Evolutionary conservation across 495 filamentous ascomycete species (phyloP).

Genomic region (Penicillium maclennaniae): DNA sequence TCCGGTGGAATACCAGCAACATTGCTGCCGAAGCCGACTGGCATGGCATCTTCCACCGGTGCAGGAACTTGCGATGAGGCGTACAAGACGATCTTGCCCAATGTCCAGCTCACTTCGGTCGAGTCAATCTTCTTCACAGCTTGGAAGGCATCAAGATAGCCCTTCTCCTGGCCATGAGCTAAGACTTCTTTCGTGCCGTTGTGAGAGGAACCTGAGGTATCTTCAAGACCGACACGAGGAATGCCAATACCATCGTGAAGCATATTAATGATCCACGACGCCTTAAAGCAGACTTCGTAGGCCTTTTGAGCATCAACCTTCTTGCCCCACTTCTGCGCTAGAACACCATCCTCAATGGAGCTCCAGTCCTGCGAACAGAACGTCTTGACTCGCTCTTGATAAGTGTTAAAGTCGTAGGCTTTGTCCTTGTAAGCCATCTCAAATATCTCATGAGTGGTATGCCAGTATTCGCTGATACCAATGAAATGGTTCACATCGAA

Average conservation of each 20-base stretch:
- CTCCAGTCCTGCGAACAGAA: slow-evolving; percentile 86
- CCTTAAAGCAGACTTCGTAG: slow-evolving; percentile 92
- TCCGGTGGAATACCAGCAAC: slow-evolving; percentile 60
- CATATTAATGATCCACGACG: slow-evolving; percentile 94
- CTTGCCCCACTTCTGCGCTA: slow-evolving; percentile 64
- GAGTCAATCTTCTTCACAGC: slow-evolving; percentile 88
- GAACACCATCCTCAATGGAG: slow-evolving; percentile 61
- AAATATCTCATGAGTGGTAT: slow-evolving; percentile 94
- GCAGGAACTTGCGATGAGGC: slow-evolving; percentile 82
- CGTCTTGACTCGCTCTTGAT: slow-evolving; percentile 76
- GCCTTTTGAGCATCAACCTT: slow-evolving; percentile 72
- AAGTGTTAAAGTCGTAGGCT: slow-evolving; percentile 87
- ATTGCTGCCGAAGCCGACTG: slow-evolving; percentile 93
- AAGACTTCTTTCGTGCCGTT: slow-evolving; percentile 76
- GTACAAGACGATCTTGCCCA: slow-evolving; percentile 97
- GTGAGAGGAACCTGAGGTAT: slow-evolving; percentile 41
- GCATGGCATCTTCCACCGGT: slow-evolving; percentile 51
- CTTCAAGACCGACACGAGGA: slow-evolving; percentile 80
- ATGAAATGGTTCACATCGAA: slow-evolving; percentile 98
- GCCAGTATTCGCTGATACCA: slow-evolving; percentile 98
- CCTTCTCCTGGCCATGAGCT: slow-evolving; percentile 67
- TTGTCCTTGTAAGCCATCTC: slow-evolving; percentile 75
- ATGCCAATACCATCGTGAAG: slow-evolving; percentile 94
- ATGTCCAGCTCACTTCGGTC: slow-evolving; percentile 96
- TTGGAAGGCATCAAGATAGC: slow-evolving; percentile 85